These are phyloP conservation scores for Hymenoscyphus occultus DNA, from an alignment of 2,329 filamentous ascomycete species.

Conservation along the genomic window DNA sequence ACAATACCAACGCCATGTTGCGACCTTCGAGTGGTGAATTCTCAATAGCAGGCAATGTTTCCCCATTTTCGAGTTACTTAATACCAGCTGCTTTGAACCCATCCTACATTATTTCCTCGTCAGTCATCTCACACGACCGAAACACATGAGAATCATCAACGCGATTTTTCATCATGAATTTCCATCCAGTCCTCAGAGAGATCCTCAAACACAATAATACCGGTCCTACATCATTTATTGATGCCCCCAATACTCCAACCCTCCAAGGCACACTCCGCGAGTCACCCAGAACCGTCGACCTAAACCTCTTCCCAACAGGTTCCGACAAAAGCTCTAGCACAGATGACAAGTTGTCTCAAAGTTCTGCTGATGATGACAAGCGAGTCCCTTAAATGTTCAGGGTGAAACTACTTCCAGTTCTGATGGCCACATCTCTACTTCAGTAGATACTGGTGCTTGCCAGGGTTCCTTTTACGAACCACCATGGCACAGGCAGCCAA, in stretches of 20 bases:
- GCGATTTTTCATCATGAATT: background rate
- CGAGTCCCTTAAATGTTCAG: background rate
- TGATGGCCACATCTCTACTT: too few relatives aligned
- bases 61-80: background rate
- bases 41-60: background rate
- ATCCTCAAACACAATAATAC: background rate
- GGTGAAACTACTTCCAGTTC: too few relatives aligned
- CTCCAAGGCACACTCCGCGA: background rate
- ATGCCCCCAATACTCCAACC: background rate
- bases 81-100: background rate
- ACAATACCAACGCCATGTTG: too few relatives aligned
- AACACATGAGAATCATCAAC: background rate
- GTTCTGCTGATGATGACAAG: background rate
- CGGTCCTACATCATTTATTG: background rate
- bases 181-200: background rate
- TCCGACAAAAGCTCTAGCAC: background rate
- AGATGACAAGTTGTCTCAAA: background rate
- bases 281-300: background rate
- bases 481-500: background rate
- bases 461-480: background rate
- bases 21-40: background rate
- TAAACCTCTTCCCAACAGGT: background rate
- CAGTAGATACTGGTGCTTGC: too few relatives aligned
- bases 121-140: background rate
- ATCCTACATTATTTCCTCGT: background rate